These are phyloP conservation scores for Macrophomina phaseolina DNA, from an alignment of 2,329 filamentous ascomycete genomes.

Conservation along the genomic window DNA sequence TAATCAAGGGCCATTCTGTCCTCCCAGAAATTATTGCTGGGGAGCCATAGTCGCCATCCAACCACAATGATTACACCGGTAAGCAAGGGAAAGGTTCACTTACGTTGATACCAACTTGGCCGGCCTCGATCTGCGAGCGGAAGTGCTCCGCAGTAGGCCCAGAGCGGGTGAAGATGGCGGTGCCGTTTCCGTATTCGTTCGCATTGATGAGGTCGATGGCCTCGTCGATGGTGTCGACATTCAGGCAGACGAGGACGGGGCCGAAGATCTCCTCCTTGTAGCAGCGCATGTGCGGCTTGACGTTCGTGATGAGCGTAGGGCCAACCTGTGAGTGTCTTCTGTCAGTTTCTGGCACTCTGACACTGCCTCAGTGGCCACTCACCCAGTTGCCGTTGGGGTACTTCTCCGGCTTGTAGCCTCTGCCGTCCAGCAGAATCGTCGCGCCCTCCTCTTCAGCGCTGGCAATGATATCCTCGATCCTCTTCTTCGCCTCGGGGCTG, in stretches of 20 bases:
- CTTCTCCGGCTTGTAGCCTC: constrained; percentile 74
- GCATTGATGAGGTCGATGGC: constrained; percentile 81
- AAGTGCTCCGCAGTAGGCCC: constrained; percentile 79
- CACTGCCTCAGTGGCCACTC: constrained; percentile 36
- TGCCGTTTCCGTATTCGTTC: constrained; percentile 87
- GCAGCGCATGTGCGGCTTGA: constrained; percentile 81
- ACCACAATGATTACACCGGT: no score
- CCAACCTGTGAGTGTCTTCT: constrained; percentile 62
- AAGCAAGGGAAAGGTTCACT: not conserved
- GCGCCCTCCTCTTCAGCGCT: constrained; percentile 82
- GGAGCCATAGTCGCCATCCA: no score
- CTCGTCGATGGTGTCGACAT: constrained; percentile 77
- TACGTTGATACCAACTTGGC: constrained; percentile 82
- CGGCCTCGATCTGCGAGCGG: constrained; percentile 81
- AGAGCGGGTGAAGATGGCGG: constrained; percentile 81
- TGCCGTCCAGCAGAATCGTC: constrained; percentile 80
- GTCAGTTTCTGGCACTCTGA: not conserved
- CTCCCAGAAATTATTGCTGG: no score
- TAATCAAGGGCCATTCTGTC: no score
- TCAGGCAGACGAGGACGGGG: constrained; percentile 81
- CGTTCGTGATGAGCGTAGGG: constrained; percentile 82
- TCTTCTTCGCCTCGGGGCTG: constrained; percentile 75
- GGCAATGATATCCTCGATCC: constrained; percentile 77
- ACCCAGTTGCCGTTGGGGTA: constrained; percentile 85
- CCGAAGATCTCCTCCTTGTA: constrained; percentile 88